Base-by-base conservation (phyloP, 352 stramenopile species). In the Globisporangium megalacanthum region DNA sequence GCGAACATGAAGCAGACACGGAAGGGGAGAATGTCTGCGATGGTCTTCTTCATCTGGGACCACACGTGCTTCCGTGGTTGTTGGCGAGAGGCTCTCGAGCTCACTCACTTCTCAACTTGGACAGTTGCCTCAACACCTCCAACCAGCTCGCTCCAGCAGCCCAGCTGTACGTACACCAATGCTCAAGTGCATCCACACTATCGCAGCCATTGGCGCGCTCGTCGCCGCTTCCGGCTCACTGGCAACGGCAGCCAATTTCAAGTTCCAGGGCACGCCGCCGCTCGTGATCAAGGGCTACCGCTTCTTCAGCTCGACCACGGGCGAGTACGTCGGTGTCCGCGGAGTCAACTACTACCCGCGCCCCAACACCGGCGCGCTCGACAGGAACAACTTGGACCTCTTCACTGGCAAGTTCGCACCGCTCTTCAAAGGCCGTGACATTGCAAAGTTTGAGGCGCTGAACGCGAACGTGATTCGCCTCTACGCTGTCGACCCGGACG, bases 331-430 rank as follows among this genome's bases (percentile, higher is more conserved):
- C 61, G 58, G 68, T 15, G 75, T 89, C 29, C 73, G 75, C n/a
- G 88, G 88, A 7, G 79, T 96, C 42, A 80, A 89, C 64, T 96
- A 96, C 68, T 95, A 94, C 66, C 86, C 86, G 4, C 79, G 88
- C 4, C 85, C 88, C 1, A 97, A 97, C 56, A 56, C 65, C 0
- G 88, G 88, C 36, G 58, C 78, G 46, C 58, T 85, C 19, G 56
- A 90, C 52, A 56, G 60, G 1, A 92, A 95, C 66, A 93, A 86
- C 64, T 45, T 85, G 37, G 88, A 96, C 51, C 83, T 92, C 47
- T 95, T 92, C 65, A 93, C 86, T 37, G 79, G 95, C 61, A 75
- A 88, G 61, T 90, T 15, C 74, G 91, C 36, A 66, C 52, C 69
- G 86, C 65, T 52, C 33, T 57, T 95, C 22, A 96, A 86, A 86